These are phyloP conservation scores for Coemansia sp. DNA, from an alignment of 192 early-diverging fungal genomes.

Conservation along the genomic window DNA sequence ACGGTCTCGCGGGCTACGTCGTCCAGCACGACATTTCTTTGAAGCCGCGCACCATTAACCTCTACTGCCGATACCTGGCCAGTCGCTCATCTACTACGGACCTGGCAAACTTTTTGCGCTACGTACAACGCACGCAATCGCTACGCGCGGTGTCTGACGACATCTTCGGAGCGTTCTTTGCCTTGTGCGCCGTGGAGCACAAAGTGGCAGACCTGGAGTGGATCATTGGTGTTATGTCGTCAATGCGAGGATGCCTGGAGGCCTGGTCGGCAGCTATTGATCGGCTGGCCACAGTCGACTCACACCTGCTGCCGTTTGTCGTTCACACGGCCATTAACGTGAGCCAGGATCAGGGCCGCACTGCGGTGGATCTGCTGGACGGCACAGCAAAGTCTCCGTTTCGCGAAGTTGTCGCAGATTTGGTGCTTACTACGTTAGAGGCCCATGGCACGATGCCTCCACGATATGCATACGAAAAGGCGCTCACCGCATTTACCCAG, in stretches of 20 bases:
- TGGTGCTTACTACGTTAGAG: constrained; percentile 14
- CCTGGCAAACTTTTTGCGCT: constrained; percentile 46
- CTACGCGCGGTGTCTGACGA: constrained; percentile 20
- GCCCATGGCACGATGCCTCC: neutral
- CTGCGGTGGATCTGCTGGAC: constrained; percentile 17
- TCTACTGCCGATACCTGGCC: constrained; percentile 26
- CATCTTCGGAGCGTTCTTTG: constrained; percentile 20
- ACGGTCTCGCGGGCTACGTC: constrained; percentile 19
- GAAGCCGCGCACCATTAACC: constrained; percentile 5
- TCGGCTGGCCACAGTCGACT: constrained; percentile 8
- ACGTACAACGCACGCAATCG: constrained; percentile 25
- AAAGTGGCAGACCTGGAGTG: constrained; percentile 41
- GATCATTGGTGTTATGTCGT: constrained; percentile 14
- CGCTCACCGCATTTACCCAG: constrained; percentile 8
- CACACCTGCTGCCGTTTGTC: constrained; percentile 11
- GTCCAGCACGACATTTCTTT: constrained; percentile 41
- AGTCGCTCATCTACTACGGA: constrained; percentile 15
- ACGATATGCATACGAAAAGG: neutral
- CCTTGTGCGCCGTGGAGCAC: constrained; percentile 15
- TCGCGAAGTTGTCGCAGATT: constrained; percentile 14
- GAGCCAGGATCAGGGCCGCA: neutral
- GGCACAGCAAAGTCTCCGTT: constrained; percentile 2
- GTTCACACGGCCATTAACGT: constrained; percentile 9
- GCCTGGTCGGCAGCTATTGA: constrained; percentile 25
- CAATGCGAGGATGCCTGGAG: neutral